phyloP scores from a whole-genome alignment of 768 basidiomycete species.

The Naematelia encephala region DNA sequence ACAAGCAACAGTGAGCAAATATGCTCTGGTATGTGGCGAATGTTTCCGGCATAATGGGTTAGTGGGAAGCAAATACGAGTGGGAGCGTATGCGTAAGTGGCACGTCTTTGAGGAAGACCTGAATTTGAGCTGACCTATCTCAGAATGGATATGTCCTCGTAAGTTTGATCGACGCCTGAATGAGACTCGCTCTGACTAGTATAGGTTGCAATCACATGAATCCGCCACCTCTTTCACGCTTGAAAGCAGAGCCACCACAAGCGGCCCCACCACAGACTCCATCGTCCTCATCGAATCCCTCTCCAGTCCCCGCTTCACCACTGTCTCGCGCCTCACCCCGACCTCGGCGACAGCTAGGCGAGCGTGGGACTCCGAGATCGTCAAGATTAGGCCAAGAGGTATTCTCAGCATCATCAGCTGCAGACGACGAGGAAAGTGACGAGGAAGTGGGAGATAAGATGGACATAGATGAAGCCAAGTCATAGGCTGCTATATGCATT shows the following conservation, averaged over 20 bases:
- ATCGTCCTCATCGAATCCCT: conserved; percentile 3
- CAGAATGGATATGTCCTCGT: conserved; percentile 45
- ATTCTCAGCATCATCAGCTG: conserved; percentile 20
- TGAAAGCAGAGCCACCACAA: neutral
- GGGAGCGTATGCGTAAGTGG: conserved; percentile 49
- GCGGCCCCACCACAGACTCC: neutral
- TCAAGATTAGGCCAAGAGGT: conserved; percentile 38
- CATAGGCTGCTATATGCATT: too few relatives aligned
- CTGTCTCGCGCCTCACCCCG: conserved; percentile 26
- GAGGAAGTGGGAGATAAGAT: conserved; percentile 8
- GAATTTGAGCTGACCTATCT: neutral
- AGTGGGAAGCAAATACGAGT: conserved; percentile 48
- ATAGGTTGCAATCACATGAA: conserved; percentile 48
- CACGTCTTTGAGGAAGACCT: neutral
- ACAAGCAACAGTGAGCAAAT: conserved; percentile 47
- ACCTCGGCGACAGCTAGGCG: conserved; percentile 16
- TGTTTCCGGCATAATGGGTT: conserved; percentile 51
- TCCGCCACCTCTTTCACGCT: conserved; percentile 34
- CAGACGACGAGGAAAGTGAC: conserved; percentile 13
- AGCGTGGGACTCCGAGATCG: conserved; percentile 26
- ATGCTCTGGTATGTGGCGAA: conserved; percentile 48
- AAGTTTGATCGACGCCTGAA: neutral
- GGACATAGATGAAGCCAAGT: conserved; percentile 18
- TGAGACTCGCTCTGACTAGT: neutral
- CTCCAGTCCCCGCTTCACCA: conserved; percentile 14